A percentile compares a stretch with the other conserved stretches of the same genome.
Evolutionary conservation across 129 eudicot species (phyloP).

Genomic region (Arctium lappa): DNA sequence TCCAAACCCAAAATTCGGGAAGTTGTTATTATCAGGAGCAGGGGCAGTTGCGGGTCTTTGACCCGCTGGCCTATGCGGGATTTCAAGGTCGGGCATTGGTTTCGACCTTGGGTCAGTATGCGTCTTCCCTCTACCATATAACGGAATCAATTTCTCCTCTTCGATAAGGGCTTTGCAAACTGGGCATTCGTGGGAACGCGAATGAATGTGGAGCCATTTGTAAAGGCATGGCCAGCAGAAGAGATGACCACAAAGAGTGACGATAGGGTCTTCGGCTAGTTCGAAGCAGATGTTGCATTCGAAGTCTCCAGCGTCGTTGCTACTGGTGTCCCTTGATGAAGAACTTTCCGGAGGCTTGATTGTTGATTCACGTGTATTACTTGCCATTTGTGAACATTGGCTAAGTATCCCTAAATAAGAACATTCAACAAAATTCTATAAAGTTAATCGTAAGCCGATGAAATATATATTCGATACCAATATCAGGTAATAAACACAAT

Average conservation of each 20-base stretch:
- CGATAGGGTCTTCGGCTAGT: conserved; percentile 82
- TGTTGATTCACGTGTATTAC: conserved; percentile 34
- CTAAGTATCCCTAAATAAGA: conserved; percentile 17
- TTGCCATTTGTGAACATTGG: conserved; percentile 27
- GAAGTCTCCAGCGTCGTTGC: conserved; percentile 63
- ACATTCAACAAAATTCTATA: not conserved
- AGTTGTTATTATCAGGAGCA: conserved; percentile 40
- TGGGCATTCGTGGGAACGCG: conserved; percentile 83
- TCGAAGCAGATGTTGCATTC: conserved; percentile 90
- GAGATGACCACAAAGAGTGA: conserved; percentile 79
- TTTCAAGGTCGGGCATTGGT: conserved; percentile 63
- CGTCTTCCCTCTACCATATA: conserved; percentile 77
- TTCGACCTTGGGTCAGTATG: conserved; percentile 67
- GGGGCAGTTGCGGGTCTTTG: conserved; percentile 74
- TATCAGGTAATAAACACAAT: not conserved
- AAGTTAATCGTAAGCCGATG: not conserved
- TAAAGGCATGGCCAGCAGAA: conserved; percentile 90
- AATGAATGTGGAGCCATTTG: conserved; percentile 77
- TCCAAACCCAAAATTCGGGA: conserved; percentile 47
- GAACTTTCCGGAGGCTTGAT: conserved; percentile 37
- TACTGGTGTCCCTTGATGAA: conserved; percentile 32
- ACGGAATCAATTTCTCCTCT: conserved; percentile 66
- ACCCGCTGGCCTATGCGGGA: conserved; percentile 77
- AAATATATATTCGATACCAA: not conserved
- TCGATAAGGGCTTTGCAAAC: conserved; percentile 79